Evolutionary conservation across 495 filamentous ascomycete species (phyloP).

Genomic region (Talaromyces thailandensis): DNA sequence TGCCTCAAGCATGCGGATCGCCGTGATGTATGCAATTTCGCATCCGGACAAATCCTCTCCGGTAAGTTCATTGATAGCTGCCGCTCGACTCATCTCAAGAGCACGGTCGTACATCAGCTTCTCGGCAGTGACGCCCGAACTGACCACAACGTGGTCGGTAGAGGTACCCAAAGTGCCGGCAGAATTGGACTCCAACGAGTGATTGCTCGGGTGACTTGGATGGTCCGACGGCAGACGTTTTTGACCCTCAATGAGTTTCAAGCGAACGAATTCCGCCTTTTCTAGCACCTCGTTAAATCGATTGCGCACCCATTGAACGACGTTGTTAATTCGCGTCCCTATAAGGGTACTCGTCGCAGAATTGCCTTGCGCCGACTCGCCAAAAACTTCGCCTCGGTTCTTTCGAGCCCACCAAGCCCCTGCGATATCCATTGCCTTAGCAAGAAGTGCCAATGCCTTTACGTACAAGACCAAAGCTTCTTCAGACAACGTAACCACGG

Average conservation of each 20-base stretch:
- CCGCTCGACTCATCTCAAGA: slow-evolving; percentile 87
- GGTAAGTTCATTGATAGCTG: slow-evolving; percentile 91
- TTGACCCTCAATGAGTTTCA: slow-evolving; percentile 82
- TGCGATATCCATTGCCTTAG: slow-evolving; percentile 94
- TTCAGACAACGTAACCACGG: slow-evolving; percentile 77
- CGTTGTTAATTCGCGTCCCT: slow-evolving; percentile 75
- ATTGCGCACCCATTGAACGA: slow-evolving; percentile 87
- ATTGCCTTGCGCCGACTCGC: slow-evolving; percentile 32
- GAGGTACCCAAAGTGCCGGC: slow-evolving; percentile 40
- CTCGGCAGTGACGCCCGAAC: slow-evolving; percentile 78
- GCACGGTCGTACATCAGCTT: slow-evolving; percentile 98
- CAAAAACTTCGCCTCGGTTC: slow-evolving; percentile 54
- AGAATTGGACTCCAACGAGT: slow-evolving; percentile 42
- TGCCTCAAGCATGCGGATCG: slow-evolving; percentile 88
- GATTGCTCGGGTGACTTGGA: slow-evolving; percentile 75
- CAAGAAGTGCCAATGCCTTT: slow-evolving; percentile 79
- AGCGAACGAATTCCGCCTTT: slow-evolving; percentile 83
- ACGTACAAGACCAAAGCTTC: slow-evolving; percentile 95
- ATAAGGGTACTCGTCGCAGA: slow-evolving; percentile 41
- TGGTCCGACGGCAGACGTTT: slow-evolving; percentile 76
- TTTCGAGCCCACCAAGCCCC: slow-evolving; percentile 84
- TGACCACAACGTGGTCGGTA: slow-evolving; percentile 56
- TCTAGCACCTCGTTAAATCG: slow-evolving; percentile 96
- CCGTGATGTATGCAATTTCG: slow-evolving; percentile 87
- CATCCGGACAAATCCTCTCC: slow-evolving; percentile 82